Conservation (phyloP, 345 rosid genomes). For the Gossypium sturtianum region DNA sequence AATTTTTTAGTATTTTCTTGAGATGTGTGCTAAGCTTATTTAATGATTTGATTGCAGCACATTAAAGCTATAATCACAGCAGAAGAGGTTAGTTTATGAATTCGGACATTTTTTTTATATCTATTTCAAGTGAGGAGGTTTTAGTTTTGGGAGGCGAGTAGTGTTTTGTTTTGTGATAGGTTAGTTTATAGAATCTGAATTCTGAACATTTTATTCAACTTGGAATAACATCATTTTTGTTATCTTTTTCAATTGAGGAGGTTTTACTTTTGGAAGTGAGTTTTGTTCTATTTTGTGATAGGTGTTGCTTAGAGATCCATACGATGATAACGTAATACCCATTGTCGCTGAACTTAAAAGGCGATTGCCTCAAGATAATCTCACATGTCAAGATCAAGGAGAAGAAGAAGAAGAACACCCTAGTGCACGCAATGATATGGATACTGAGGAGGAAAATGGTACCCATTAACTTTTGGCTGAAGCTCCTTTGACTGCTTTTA, state of each 20-base stretch:
- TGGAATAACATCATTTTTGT: not conserved
- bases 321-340: conserved; percentile 42
- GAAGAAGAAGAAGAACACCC: conserved; percentile 39
- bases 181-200: not conserved
- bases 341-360: conserved; percentile 45
- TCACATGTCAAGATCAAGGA: conserved; percentile 26
- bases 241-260: not conserved
- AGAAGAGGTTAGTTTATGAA: conserved; percentile 34
- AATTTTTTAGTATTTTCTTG: not conserved
- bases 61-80: conserved; percentile 55
- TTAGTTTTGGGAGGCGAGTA: too few relatives aligned
- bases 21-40: not conserved
- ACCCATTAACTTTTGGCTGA: not conserved
- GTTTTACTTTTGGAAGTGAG: not conserved
- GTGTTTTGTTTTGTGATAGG: too few relatives aligned
- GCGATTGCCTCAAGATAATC: conserved; percentile 28
- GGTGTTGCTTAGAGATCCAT: conserved; percentile 54
- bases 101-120: too few relatives aligned
- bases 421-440: conserved; percentile 25
- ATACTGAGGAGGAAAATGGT: conserved; percentile 27
- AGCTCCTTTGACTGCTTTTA: not conserved
- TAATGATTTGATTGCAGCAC: conserved; percentile 27
- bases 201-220: not conserved
- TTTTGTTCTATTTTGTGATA: conserved; percentile 10
- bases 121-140: too few relatives aligned